Base-by-base conservation (phyloP, 1,284 basidiomycete genomes). In the Ustilago xerochloae region DNA sequence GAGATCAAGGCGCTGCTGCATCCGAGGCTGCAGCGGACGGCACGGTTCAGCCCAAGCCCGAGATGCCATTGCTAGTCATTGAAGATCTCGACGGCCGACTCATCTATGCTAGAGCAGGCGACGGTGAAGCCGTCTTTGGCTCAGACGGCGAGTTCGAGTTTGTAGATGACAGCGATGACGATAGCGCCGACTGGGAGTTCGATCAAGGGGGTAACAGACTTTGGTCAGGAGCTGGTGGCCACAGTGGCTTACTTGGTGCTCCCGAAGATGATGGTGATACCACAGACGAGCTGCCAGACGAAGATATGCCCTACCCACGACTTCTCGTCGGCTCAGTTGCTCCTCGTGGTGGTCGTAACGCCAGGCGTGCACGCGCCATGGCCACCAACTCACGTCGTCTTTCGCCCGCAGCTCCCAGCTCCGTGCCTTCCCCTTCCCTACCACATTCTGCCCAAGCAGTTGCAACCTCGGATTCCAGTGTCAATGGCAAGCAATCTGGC, bases 61-160 rank as follows among this genome's bases (percentile, higher is more conserved):
- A 81, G 29, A 75, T 84, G 48, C 82, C 82, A 1, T 57, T 84
- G 30, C 73, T 84, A 18, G 81, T 84, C 39, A 83, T 84, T 50
- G 82, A 84, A 49, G 82, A 84, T 39, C 76, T 83, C 20, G 82
- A 84, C 53, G 82, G 82, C 6, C 76, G 82, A 9, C 75, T 84
- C 32, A 82, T 84, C 50, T 83, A 83, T 38, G 82, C 82, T 4
- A 69, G 82, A 28, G 82, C 82, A 10, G 79, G 81, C 20, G 81
- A 82, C 32, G 82, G 82, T 13, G 82, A 84, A 64, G 82, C 82
- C 6, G 82, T 84, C 12, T 84, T 84, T 47, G 82, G 82, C 39
- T 84, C 82, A 2, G 82, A 84, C 45, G 82, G 82, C 26, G 82
- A 84, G 45, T 84, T 84, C 41, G 82, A 84, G 30, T 83, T 83